Base-by-base conservation (phyloP, 2,329 filamentous ascomycete genomes). In the Trichoderma sp. region DNA sequence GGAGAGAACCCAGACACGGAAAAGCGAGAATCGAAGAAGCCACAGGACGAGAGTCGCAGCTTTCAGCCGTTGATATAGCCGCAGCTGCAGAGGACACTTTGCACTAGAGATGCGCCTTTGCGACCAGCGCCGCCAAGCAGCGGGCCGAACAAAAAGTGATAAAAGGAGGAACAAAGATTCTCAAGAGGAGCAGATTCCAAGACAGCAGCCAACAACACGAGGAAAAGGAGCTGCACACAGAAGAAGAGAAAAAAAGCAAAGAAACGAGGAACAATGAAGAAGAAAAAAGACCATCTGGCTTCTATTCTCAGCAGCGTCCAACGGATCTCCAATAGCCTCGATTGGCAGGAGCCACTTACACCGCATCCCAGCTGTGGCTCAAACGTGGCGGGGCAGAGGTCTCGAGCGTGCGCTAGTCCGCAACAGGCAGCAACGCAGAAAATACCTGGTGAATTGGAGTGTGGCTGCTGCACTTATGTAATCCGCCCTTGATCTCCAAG, bases 51-150 rank as follows among this genome's bases (percentile, higher is more conserved):
- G 67, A 69, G 39, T 24, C 21, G 61, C 61, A 24, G 39, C 26
- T 21, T 34, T 30, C 39, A 59, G 66, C 30, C 13, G 66, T 34
- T 24, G 64, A 46, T 34, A 58, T 26, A 37, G 26, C 52, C 64
- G 64, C 68, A 68, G 68, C 56, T 64, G 37, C 54, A 71, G 71
- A 76, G 74, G 74, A 75, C 74, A 76, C 73, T 75, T 76, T 75
- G 75, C 74, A 74, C 70, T 64, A 72, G 63, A 28, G 68, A 64
- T 32, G 32, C 54, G 39, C 37, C 51, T 60, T 56, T 51, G 61
- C 61, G 55, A 60, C 58, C 68, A 68, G 69, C 58, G 69, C 60
- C 54, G 68, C 55, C 49, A 68, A 55, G 39, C 51, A 28, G 30
- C 28, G 6, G 46, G 26, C 34, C 21, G 24, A 24, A 21, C 39